Percentiles rank a stretch among this genome's conserved stretches.
These are phyloP conservation scores for Russula emetica DNA, from an alignment of 768 basidiomycete genomes.

Conservation along the genomic window DNA sequence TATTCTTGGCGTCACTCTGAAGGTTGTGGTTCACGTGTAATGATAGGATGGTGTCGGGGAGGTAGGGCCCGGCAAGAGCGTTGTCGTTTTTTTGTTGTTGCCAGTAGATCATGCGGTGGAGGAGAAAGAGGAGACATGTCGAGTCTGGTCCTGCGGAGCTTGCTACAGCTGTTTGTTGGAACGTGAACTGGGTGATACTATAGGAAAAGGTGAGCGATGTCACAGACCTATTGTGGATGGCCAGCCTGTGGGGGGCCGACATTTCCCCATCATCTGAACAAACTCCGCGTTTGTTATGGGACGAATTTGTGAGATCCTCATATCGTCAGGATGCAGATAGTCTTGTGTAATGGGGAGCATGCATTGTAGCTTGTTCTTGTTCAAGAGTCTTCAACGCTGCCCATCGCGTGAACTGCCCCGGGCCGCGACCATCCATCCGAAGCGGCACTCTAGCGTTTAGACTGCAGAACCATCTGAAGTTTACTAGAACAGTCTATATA, in stretches of 20 bases:
- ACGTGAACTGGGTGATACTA: neutral
- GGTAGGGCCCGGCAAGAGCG: constrained; percentile 25
- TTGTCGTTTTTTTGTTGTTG: constrained; percentile 24
- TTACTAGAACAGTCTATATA: neutral
- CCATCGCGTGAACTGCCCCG: neutral
- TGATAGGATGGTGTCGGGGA: constrained; percentile 41
- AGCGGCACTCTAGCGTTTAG: too few relatives aligned
- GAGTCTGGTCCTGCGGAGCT: constrained; percentile 85
- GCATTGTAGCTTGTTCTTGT: neutral
- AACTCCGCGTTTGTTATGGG: constrained; percentile 42
- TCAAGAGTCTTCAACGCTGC: neutral
- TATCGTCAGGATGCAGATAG: neutral
- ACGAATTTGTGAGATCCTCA: constrained; percentile 2
- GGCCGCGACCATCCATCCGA: neutral
- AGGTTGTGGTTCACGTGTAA: constrained; percentile 68
- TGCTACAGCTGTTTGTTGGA: constrained; percentile 51
- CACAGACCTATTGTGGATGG: constrained; percentile 42
- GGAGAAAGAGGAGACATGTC: constrained; percentile 67
- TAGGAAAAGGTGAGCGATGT: neutral
- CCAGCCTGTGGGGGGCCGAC: constrained; percentile 51
- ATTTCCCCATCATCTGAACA: constrained; percentile 41
- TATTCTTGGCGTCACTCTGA: constrained; percentile 51
- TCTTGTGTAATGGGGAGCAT: neutral
- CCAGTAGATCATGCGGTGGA: constrained; percentile 36
- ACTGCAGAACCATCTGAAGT: neutral